These are phyloP conservation scores for Aspergillus ustus DNA, from an alignment of 2,329 filamentous ascomycete species.

Conservation along the genomic window DNA sequence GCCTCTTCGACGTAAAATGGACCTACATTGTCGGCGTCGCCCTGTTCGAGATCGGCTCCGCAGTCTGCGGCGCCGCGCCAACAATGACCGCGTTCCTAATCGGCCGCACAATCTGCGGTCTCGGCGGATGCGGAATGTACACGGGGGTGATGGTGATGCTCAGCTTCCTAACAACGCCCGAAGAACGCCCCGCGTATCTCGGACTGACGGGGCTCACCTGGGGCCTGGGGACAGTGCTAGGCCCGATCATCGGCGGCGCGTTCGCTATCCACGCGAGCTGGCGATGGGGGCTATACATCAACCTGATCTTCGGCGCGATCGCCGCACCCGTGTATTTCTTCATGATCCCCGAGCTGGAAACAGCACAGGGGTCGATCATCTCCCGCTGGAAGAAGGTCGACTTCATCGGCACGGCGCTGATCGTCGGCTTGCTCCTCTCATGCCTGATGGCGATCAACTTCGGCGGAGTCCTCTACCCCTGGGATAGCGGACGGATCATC, in stretches of 20 bases:
- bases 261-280: background rate
- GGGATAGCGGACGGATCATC: conserved; percentile 8
- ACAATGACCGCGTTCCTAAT: background rate
- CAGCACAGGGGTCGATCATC: background rate
- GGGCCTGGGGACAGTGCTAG: background rate
- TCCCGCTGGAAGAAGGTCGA: background rate
- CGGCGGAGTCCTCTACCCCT: conserved; percentile 3
- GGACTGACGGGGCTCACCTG: background rate
- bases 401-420: background rate
- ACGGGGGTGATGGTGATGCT: background rate
- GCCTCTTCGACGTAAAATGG: background rate
- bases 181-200: background rate
- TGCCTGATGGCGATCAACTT: conserved; percentile 11
- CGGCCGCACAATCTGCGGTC: background rate
- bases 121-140: background rate
- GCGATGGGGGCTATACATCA: background rate
- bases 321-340: background rate
- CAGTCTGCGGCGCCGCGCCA: background rate
- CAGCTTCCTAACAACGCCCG: background rate
- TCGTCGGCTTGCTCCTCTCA: background rate
- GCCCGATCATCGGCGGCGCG: background rate
- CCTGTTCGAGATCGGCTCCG: background rate
- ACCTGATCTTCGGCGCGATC: background rate
- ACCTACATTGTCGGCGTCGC: background rate
- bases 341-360: background rate